Conservation (phyloP, 345 rosid species). For the Luvunga scandens region DNA sequence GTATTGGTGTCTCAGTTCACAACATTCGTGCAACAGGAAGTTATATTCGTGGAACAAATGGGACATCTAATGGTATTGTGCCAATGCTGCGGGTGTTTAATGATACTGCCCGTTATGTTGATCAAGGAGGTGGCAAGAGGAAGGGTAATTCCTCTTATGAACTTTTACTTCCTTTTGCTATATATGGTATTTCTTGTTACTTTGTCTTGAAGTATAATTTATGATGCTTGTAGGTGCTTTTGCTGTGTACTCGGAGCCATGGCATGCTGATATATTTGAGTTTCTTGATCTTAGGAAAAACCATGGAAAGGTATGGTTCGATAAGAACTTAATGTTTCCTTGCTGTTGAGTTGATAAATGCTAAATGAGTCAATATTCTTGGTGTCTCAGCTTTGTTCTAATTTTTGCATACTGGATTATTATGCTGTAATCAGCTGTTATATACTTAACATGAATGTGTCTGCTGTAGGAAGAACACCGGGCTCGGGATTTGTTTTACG, state of each 20-base stretch:
- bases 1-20: constrained; percentile 87
- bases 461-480: constrained; percentile 72
- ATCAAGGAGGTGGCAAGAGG: constrained; percentile 89
- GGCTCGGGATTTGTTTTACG: constrained; percentile 80
- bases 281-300: constrained; percentile 76
- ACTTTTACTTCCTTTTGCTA: background rate
- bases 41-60: constrained; percentile 76
- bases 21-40: constrained; percentile 82
- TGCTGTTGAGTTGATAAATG: background rate
- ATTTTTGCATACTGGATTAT: background rate
- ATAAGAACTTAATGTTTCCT: background rate
- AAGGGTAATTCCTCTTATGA: constrained; percentile 44
- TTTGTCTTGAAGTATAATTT: background rate
- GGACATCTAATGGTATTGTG: constrained; percentile 79
- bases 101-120: constrained; percentile 88
- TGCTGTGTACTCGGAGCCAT: constrained; percentile 87
- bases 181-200: background rate
- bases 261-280: constrained; percentile 78
- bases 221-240: constrained; percentile 56
- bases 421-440: background rate
- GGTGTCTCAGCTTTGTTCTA: background rate
- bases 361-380: background rate
- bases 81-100: constrained; percentile 82
- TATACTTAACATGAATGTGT: background rate
- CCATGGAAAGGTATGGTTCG: constrained; percentile 65